Evolutionary conservation across 2,329 filamentous ascomycete species (phyloP).

Genomic region (Blastomyces emzantsi): DNA sequence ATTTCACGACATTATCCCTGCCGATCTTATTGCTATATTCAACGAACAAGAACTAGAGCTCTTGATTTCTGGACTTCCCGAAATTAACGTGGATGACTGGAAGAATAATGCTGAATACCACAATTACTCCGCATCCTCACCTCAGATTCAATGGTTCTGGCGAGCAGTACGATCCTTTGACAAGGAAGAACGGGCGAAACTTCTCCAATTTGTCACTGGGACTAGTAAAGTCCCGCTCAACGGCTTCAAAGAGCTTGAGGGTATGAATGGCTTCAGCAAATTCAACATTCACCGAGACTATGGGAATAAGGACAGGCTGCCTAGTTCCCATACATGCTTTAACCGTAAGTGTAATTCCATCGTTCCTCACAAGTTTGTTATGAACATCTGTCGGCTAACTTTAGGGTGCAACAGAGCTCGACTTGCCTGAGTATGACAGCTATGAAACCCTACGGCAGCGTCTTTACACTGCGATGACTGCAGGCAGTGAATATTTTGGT

Average conservation of each 20-base stretch:
- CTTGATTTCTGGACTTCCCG: constrained; percentile 89
- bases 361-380: not conserved
- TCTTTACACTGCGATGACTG: constrained; percentile 92
- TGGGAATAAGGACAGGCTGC: constrained; percentile 88
- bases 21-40: constrained; percentile 91
- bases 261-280: constrained; percentile 95
- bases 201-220: constrained; percentile 95
- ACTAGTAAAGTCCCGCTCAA: constrained; percentile 98
- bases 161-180: constrained; percentile 93
- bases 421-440: constrained; percentile 94
- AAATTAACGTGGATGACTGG: constrained; percentile 98
- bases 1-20: constrained; percentile 97
- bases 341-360: constrained; percentile 64
- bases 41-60: constrained; percentile 97
- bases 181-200: constrained; percentile 95
- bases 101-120: constrained; percentile 98
- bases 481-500: constrained; percentile 93
- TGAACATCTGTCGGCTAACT: not conserved
- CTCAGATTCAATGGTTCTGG: constrained; percentile 99
- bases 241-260: constrained; percentile 97
- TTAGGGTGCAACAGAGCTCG: constrained; percentile 60
- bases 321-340: constrained; percentile 97
- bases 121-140: constrained; percentile 88
- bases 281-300: constrained; percentile 99
- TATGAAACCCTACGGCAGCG: constrained; percentile 85